Conservation (phyloP, 192 early-diverging fungal genomes). For the Pilobolus umbonatus region DNA sequence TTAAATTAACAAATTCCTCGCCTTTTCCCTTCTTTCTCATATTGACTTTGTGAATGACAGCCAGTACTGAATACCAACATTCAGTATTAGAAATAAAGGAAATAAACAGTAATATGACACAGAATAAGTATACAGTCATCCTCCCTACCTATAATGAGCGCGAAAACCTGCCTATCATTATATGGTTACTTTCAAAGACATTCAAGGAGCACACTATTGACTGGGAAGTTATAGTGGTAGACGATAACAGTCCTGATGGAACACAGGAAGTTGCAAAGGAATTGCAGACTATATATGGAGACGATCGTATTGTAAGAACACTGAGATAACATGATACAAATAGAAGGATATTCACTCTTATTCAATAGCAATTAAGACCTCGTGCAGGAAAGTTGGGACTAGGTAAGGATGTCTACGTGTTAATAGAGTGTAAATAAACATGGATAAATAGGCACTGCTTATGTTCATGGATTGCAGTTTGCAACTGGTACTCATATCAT, state of each 20-base stretch:
- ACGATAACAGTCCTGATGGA: conserved; percentile 93
- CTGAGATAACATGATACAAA: background rate
- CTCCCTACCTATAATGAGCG: conserved; percentile 99
- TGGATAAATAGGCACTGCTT: conserved; percentile 69
- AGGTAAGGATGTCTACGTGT: conserved; percentile 32
- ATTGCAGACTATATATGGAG: conserved; percentile 80
- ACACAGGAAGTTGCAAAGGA: conserved; percentile 92
- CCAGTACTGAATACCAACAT: conserved; percentile 11
- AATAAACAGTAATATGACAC: conserved; percentile 16
- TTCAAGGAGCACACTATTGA: conserved; percentile 81
- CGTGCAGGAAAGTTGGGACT: conserved; percentile 94
- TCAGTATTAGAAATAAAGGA: conserved; percentile 29
- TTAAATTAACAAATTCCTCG: background rate
- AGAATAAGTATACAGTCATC: conserved; percentile 84
- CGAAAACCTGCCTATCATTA: conserved; percentile 93
- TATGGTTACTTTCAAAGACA: conserved; percentile 85
- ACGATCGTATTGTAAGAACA: conserved; percentile 72
- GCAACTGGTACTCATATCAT: conserved; percentile 94
- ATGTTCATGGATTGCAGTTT: conserved; percentile 89
- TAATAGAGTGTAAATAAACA: background rate
- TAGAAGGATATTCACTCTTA: background rate
- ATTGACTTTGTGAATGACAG: conserved; percentile 17
- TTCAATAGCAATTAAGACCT: conserved; percentile 73
- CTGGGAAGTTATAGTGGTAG: conserved; percentile 96
- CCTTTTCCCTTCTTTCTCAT: conserved; percentile 1